Percentiles rank a stretch among this genome's conserved stretches.
Conservation (phyloP, 305 asterid genomes). For the Petunia hybrid region DNA sequence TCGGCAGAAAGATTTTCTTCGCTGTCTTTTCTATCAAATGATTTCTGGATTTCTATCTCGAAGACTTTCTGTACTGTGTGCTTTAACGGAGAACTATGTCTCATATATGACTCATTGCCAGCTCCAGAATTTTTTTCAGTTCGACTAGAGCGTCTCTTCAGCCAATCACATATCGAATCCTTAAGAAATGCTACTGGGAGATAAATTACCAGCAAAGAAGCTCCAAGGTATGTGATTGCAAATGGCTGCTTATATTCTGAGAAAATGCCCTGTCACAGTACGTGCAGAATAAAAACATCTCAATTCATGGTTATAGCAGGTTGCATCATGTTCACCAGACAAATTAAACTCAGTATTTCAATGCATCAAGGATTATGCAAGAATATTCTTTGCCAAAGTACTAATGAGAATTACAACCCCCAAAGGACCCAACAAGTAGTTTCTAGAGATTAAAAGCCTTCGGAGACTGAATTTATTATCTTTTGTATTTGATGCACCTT, state of each 20-base stretch:
- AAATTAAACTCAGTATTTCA: conserved; percentile 19
- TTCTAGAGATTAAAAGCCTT: conserved; percentile 20
- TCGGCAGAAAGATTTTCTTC: conserved; percentile 57
- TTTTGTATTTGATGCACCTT: neutral
- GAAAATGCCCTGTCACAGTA: conserved; percentile 78
- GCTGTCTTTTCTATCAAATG: conserved; percentile 67
- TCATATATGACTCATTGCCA: conserved; percentile 47
- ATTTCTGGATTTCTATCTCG: conserved; percentile 75
- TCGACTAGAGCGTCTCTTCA: conserved; percentile 58
- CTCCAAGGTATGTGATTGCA: conserved; percentile 98
- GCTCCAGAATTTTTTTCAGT: conserved; percentile 43
- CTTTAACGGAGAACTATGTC: conserved; percentile 64
- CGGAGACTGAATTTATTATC: neutral
- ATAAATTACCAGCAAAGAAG: conserved; percentile 94
- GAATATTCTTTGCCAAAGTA: neutral
- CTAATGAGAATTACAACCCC: neutral
- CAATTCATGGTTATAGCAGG: neutral
- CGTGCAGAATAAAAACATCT: conserved; percentile 30
- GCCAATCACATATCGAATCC: conserved; percentile 64
- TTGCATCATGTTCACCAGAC: conserved; percentile 7
- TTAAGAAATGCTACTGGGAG: conserved; percentile 88
- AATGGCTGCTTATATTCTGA: conserved; percentile 95
- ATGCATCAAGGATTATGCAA: conserved; percentile 18
- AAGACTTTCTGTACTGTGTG: conserved; percentile 64
- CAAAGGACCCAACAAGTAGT: conserved; percentile 3